Conservation (phyloP, 257 asterid species). For the Paulownia fortunei region DNA sequence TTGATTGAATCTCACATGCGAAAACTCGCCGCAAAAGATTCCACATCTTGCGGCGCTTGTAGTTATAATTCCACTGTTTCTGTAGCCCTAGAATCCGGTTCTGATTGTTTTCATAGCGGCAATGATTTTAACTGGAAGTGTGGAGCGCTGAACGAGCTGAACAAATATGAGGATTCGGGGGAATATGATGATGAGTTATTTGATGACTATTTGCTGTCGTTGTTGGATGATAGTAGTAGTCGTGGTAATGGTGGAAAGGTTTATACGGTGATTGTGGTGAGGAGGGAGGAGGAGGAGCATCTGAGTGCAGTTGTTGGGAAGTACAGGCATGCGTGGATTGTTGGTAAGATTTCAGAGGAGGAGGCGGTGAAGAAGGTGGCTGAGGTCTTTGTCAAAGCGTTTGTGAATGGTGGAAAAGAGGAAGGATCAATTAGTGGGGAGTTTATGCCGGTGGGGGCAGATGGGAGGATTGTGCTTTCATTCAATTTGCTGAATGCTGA, state of each 20-base stretch:
- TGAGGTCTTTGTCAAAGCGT: constrained; percentile 69
- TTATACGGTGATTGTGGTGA: constrained; percentile 72
- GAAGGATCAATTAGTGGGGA: constrained; percentile 80
- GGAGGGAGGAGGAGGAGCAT: constrained; percentile 51
- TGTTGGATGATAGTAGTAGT: constrained; percentile 40
- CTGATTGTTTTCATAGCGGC: constrained; percentile 46
- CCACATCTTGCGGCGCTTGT: constrained; percentile 69
- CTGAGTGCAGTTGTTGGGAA: constrained; percentile 80
- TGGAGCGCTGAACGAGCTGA: constrained; percentile 55
- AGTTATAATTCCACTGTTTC: constrained; percentile 50
- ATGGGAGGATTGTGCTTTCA: constrained; percentile 91
- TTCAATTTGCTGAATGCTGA: constrained; percentile 92
- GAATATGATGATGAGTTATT: constrained; percentile 51
- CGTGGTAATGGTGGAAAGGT: constrained; percentile 47
- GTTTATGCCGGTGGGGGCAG: constrained; percentile 99
- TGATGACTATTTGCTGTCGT: constrained; percentile 63
- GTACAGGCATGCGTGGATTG: constrained; percentile 87
- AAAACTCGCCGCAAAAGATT: constrained; percentile 43
- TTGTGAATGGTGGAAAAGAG: constrained; percentile 86
- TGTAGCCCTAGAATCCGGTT: constrained; percentile 60
- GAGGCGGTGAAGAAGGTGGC: constrained; percentile 69
- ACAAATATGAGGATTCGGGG: constrained; percentile 31
- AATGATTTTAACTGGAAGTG: constrained; percentile 58
- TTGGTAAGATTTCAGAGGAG: constrained; percentile 60
- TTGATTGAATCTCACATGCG: constrained; percentile 55